A percentile compares a stretch with the other conserved stretches of the same genome.
Evolutionary conservation across 1,284 basidiomycete species (phyloP).

Genomic region (Cryptococcus amylolentus): DNA sequence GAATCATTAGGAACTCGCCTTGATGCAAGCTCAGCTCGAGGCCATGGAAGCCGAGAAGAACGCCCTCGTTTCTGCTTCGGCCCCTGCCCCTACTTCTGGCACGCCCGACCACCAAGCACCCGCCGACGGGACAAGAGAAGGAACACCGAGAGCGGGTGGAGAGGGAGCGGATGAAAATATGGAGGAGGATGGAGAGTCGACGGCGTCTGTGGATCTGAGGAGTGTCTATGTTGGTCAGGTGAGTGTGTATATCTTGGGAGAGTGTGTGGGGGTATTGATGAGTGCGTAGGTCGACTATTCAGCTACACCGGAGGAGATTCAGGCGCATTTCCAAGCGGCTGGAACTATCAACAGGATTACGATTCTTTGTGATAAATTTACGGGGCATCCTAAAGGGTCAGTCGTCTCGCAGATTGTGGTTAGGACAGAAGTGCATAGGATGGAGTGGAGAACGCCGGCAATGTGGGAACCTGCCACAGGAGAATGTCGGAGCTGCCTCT

Average conservation of each 20-base stretch:
- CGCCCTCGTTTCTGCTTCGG: constrained; percentile 41
- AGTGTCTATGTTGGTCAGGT: constrained; percentile 98
- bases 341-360: constrained; percentile 99
- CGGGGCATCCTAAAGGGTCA: constrained; percentile 97
- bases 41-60: constrained; percentile 85
- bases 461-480: no score
- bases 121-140: constrained; percentile 2
- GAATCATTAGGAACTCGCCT: constrained; percentile 50
- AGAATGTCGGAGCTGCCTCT: no score
- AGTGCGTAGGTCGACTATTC: constrained; percentile 84
- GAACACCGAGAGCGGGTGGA: constrained; percentile 8
- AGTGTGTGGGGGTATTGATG: background rate
- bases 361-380: constrained; percentile 99
- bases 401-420: constrained; percentile 28
- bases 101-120: background rate
- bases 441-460: no score
- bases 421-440: no score
- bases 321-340: constrained; percentile 94
- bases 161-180: constrained; percentile 53
- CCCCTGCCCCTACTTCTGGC: constrained; percentile 9
- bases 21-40: constrained; percentile 86
- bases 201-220: constrained; percentile 71
- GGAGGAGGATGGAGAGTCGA: constrained; percentile 57
- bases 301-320: constrained; percentile 97
- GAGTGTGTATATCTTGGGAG: constrained; percentile 47